Base-by-base conservation (phyloP, 331 rosid genomes). In the Prunus yedoensis region DNA sequence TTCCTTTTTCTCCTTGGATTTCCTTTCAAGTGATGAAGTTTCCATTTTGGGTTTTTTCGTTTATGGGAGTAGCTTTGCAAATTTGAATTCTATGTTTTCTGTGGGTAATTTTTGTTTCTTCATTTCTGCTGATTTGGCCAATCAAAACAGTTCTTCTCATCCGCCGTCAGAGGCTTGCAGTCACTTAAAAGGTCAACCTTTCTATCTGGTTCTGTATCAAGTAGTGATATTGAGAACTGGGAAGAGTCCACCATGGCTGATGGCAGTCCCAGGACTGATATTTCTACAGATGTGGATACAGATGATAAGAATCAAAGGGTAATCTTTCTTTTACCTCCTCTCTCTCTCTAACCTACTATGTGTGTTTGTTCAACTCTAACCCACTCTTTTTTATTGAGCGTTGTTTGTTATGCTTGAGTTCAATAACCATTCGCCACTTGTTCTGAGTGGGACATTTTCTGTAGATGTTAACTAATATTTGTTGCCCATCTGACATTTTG, bases 221-320 rank as follows among this genome's bases (percentile, higher is more conserved):
- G 75, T 78, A 80, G 82, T 81, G 79, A 66, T 83, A 72, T 74
- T 66, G 88, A 86, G 67, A 77, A 74, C 80, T 74, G 74, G 83
- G 81, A 81, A 85, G 89, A 83, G 58, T 79, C 85, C 68, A 66
- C 85, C 83, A 95, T 95, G 99, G 93, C 99, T 47, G 98, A 90
- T 80, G 96, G 71, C 76, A 95, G 99, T 87, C 98, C 99, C 8
- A 82, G 99, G 93, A 92, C 99, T 78, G 99, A 95, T 89, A 95
- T 95, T 49, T 92, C 99, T 56, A 92, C 99, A 62, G 99, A 95
- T 78, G 98, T 46, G 56, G 99, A 95, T 74, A 95, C 96, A 45
- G 99, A 95, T 81, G 98, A 95, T 59, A 95, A 83, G 85, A 89
- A 90, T 81, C 92, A 86, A 78, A 84, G 81, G 97, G 99, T 92